A percentile compares a stretch with the other conserved stretches of the same genome.
phyloP scores from a whole-genome alignment of 441 rosid genomes.

The Dalechampia spathulata region DNA sequence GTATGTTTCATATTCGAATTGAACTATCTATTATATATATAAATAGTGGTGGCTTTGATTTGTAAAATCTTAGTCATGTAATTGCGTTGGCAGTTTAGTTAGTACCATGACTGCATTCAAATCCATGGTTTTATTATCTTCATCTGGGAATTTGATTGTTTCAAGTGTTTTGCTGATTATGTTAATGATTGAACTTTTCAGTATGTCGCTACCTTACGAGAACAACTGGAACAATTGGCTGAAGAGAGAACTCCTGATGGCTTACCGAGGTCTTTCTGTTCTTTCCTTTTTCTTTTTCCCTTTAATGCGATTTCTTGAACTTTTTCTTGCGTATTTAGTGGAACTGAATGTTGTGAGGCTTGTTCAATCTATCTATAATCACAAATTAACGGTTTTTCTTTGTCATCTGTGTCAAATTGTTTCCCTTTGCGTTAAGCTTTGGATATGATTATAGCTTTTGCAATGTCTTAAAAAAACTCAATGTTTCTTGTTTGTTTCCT shows the following conservation, averaged over 20 bases:
- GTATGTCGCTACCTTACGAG: slow-evolving; percentile 85
- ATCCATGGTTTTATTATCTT: neutral
- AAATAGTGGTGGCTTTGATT: neutral
- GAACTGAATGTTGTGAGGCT: too few species aligned
- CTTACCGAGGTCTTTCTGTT: slow-evolving; percentile 45
- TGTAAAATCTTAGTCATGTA: neutral
- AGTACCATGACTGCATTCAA: neutral
- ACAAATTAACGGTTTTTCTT: too few species aligned
- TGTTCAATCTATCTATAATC: too few species aligned
- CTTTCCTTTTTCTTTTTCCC: neutral
- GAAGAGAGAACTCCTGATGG: slow-evolving; percentile 76
- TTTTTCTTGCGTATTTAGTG: neutral
- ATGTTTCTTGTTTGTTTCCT: too few species aligned
- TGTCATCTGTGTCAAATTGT: too few species aligned
- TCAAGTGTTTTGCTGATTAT: neutral
- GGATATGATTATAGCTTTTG: too few species aligned
- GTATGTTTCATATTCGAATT: slow-evolving; percentile 20
- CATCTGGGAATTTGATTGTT: neutral
- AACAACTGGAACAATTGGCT: slow-evolving; percentile 57
- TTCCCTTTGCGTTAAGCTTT: too few species aligned
- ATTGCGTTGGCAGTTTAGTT: too few species aligned
- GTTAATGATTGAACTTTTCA: slow-evolving; percentile 21
- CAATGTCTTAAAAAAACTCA: too few species aligned
- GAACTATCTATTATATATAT: neutral
- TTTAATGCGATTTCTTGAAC: neutral